A percentile compares a stretch with the other conserved stretches of the same genome.
phyloP scores from a whole-genome alignment of 2,329 filamentous ascomycete genomes.

The Calonectria montana region DNA sequence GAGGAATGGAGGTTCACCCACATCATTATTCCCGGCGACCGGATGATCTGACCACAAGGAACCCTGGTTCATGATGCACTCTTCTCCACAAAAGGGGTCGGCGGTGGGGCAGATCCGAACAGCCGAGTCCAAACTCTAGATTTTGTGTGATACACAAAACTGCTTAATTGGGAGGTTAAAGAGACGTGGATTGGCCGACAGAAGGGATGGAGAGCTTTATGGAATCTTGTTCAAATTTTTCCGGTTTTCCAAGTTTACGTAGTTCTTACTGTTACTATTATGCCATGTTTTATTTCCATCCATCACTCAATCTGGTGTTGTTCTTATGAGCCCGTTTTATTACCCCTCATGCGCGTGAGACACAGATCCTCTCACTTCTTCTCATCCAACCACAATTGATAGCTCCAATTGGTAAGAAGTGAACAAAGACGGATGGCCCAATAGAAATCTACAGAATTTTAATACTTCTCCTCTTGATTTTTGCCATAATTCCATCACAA shows the following conservation, averaged over 20 bases:
- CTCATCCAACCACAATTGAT: not conserved
- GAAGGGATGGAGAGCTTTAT: not conserved
- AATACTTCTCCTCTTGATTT: not conserved
- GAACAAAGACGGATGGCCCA: not conserved
- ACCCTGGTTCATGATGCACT: not conserved
- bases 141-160: not conserved
- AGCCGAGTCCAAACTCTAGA: slow-evolving; percentile 16
- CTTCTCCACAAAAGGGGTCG: not conserved
- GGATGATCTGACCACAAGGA: not conserved
- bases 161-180: not conserved
- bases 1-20: not conserved
- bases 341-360: not conserved
- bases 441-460: not conserved
- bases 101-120: slow-evolving; percentile 31
- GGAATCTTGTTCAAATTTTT: not conserved
- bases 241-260: not conserved
- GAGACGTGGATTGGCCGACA: not conserved
- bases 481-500: not conserved
- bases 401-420: not conserved
- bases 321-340: not conserved
- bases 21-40: not conserved
- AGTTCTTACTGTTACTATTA: not conserved
- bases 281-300: not conserved
- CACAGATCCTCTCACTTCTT: not conserved
- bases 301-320: no score